These are phyloP conservation scores for Trichosporon faecale DNA, from an alignment of 1,284 basidiomycete species.

Conservation along the genomic window DNA sequence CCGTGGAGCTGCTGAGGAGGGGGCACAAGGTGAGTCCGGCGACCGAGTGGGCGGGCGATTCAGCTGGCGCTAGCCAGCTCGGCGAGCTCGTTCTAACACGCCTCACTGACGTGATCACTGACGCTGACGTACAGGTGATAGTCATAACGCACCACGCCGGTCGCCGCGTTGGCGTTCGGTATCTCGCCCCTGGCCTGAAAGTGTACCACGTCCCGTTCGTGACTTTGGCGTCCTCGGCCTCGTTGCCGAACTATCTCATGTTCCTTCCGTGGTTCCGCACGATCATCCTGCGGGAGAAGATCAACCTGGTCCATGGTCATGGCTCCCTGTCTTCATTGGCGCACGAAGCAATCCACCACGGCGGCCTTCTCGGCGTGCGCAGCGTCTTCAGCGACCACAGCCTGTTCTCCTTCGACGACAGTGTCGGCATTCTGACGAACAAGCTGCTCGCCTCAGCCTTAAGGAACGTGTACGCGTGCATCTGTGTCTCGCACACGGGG, in stretches of 20 bases:
- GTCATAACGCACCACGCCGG: slow-evolving; percentile 90
- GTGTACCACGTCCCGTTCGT: slow-evolving; percentile 91
- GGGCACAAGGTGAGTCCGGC: slow-evolving; percentile 83
- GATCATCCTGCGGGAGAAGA: slow-evolving; percentile 80
- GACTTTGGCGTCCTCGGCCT: slow-evolving; percentile 83
- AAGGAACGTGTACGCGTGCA: slow-evolving; percentile 86
- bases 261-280: slow-evolving; percentile 86
- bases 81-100: neutral
- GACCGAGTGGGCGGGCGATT: too few species aligned
- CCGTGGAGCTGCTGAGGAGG: slow-evolving; percentile 72
- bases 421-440: slow-evolving; percentile 93
- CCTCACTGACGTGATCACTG: neutral
- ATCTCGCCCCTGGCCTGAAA: slow-evolving; percentile 71
- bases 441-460: slow-evolving; percentile 84
- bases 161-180: slow-evolving; percentile 80
- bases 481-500: slow-evolving; percentile 96
- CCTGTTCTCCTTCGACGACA: slow-evolving; percentile 92
- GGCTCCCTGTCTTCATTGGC: slow-evolving; percentile 84
- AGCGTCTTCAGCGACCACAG: slow-evolving; percentile 97
- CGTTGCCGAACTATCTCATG: slow-evolving; percentile 89
- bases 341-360: slow-evolving; percentile 85
- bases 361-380: slow-evolving; percentile 66
- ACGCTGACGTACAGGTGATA: slow-evolving; percentile 65
- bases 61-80: too few species aligned
- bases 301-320: slow-evolving; percentile 87